Evolutionary conservation across 441 rosid genomes (phyloP).

Genomic region (Mallotus japonicus): DNA sequence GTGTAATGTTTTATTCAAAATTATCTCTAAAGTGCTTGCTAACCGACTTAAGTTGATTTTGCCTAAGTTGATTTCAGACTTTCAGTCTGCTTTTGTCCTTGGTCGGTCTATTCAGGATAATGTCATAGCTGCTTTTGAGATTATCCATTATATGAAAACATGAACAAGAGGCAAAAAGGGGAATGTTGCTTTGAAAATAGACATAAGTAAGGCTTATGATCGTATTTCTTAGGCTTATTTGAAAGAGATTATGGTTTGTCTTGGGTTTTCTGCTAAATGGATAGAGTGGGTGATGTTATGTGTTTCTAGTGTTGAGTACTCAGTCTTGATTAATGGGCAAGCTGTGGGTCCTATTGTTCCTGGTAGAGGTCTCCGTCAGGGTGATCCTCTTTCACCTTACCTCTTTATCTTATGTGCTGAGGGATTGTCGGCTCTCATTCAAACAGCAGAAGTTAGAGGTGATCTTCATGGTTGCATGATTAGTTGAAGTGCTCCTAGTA

Average conservation of each 20-base stretch:
- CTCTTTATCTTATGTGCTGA: no score
- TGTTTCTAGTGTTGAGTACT: no score
- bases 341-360: background rate
- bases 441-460: background rate
- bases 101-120: background rate
- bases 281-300: no score
- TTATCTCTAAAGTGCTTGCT: no score
- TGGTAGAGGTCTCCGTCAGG: background rate
- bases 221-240: no score
- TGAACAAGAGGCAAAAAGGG: no score
- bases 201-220: no score
- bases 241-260: no score
- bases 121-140: background rate
- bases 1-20: background rate
- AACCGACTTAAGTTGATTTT: no score
- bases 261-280: no score
- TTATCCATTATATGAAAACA: no score
- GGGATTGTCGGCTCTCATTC: background rate
- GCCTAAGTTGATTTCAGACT: background rate
- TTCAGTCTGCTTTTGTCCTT: background rate
- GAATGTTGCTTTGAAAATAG: no score
- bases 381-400: background rate
- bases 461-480: background rate
- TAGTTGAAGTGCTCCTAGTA: background rate
- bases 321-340: background rate